Percentiles rank a stretch among this genome's conserved stretches.
phyloP scores from a whole-genome alignment of 257 asterid species.

The Lithospermum erythrorhizon region DNA sequence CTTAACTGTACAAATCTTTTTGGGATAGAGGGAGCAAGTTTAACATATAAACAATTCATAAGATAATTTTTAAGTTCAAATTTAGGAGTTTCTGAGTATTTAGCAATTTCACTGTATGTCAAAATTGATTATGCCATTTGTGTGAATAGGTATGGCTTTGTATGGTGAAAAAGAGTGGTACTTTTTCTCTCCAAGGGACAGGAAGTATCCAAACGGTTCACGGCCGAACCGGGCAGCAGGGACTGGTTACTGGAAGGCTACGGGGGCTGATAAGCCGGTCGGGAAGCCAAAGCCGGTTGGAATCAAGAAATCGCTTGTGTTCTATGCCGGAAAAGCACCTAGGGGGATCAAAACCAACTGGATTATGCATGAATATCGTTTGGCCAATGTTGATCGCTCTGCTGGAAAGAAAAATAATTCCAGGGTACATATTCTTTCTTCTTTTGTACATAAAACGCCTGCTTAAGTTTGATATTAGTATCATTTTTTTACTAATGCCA shows the following conservation, averaged over 20 bases:
- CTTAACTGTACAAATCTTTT: no score
- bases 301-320: slow-evolving; percentile 6
- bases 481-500: no score
- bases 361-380: slow-evolving; percentile 51
- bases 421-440: slow-evolving; percentile 29
- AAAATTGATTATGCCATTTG: not conserved
- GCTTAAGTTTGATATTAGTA: no score
- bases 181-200: slow-evolving; percentile 7
- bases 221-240: slow-evolving; percentile 13
- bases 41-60: no score
- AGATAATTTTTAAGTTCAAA: no score
- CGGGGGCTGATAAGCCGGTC: slow-evolving; percentile 7
- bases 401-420: slow-evolving; percentile 38
- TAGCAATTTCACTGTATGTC: no score
- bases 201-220: slow-evolving; percentile 7
- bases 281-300: not conserved
- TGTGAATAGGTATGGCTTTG: slow-evolving; percentile 1
- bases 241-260: slow-evolving; percentile 14
- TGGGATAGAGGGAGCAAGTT: no score
- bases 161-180: slow-evolving; percentile 8
- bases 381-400: slow-evolving; percentile 54
- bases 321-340: slow-evolving; percentile 9
- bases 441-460: not conserved
- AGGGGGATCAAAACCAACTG: slow-evolving; percentile 9
- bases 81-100: not conserved